These are phyloP conservation scores for Aegilops umbellulata DNA, from an alignment of 176 grass and related monocot species.

Conservation along the genomic window DNA sequence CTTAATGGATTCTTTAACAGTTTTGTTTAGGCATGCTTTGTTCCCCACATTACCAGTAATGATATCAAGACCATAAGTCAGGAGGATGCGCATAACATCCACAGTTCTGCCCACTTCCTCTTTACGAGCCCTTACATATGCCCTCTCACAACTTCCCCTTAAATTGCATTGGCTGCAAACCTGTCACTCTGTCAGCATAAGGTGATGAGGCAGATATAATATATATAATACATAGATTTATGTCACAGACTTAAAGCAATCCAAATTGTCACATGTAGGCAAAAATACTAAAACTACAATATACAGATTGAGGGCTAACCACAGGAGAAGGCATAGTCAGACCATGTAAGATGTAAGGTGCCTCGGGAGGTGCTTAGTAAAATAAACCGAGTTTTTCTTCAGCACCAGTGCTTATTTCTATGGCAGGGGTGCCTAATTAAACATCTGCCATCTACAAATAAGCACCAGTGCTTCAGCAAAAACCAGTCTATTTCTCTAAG, in stretches of 20 bases:
- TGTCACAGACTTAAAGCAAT: constrained; percentile 4
- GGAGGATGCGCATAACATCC: constrained; percentile 84
- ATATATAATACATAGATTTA: constrained; percentile 27
- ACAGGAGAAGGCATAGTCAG: constrained; percentile 10
- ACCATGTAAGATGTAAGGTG: too few relatives aligned
- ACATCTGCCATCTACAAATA: too few relatives aligned
- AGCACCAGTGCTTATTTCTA: too few relatives aligned
- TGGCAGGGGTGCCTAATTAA: too few relatives aligned
- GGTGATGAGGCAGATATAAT: constrained; percentile 9
- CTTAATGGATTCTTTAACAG: constrained; percentile 69
- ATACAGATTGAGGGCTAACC: background rate
- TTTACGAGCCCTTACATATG: constrained; percentile 71
- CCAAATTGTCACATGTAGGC: background rate
- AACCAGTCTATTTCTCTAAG: too few relatives aligned
- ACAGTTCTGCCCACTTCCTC: constrained; percentile 88
- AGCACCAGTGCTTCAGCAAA: too few relatives aligned
- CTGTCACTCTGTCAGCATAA: constrained; percentile 68
- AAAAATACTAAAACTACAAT: background rate
- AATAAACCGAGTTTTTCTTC: too few relatives aligned
- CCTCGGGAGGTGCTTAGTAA: too few relatives aligned
- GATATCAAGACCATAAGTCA: constrained; percentile 76
- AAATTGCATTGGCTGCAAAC: constrained; percentile 87
- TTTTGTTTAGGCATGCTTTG: constrained; percentile 64
- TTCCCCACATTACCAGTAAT: constrained; percentile 72
- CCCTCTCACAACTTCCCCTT: constrained; percentile 77